Evolutionary conservation across 2,329 filamentous ascomycete genomes (phyloP).

Genomic region (Fusarium nurragi): DNA sequence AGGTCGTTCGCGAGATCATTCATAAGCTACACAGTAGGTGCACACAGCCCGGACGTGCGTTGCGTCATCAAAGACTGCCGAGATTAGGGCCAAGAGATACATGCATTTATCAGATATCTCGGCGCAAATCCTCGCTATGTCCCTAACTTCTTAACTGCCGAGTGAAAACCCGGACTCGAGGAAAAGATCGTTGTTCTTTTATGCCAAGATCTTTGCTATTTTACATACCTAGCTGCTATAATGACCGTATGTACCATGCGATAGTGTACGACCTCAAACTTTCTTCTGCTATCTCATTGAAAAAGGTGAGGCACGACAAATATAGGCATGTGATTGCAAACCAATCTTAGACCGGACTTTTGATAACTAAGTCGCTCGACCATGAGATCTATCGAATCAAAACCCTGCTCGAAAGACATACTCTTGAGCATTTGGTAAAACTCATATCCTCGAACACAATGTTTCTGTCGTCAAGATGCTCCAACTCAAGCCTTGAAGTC

Average conservation of each 20-base stretch:
- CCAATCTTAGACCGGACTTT: too few species aligned
- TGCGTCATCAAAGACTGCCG: slow-evolving; percentile 17
- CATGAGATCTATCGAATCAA: not conserved
- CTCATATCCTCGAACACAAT: not conserved
- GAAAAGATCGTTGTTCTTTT: not conserved
- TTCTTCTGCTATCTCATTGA: too few species aligned
- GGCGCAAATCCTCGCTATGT: slow-evolving; percentile 8
- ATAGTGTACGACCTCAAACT: too few species aligned
- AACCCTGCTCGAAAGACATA: not conserved
- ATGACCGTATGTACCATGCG: too few species aligned
- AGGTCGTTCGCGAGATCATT: slow-evolving; percentile 1
- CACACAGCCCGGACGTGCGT: slow-evolving; percentile 12
- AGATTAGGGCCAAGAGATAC: slow-evolving; percentile 8
- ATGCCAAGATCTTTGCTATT: not conserved
- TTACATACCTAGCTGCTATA: not conserved
- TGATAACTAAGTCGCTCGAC: not conserved
- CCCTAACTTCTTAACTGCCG: too few species aligned
- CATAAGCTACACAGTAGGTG: not conserved
- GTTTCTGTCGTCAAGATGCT: not conserved
- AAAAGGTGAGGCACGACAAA: too few species aligned
- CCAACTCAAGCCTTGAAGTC: not conserved
- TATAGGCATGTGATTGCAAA: too few species aligned
- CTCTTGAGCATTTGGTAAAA: not conserved
- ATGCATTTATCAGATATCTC: slow-evolving; percentile 6
- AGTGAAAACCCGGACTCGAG: not conserved